Conservation (phyloP, 78 protist genomes). For the Isochrysis galbana region DNA sequence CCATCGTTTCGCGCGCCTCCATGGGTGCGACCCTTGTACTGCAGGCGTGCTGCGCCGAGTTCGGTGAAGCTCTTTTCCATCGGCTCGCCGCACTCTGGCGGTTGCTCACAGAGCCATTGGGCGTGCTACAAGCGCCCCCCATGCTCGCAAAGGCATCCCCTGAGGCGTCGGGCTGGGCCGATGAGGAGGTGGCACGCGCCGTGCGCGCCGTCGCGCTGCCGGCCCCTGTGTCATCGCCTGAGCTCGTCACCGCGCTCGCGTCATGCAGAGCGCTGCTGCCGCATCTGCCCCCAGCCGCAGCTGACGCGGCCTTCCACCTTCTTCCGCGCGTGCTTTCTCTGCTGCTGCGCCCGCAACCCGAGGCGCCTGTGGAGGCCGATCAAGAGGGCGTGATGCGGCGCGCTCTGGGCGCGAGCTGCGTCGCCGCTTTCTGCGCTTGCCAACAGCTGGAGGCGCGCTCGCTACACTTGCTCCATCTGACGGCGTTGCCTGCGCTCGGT, state of each 20-base stretch:
- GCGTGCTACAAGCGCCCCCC: too few species aligned
- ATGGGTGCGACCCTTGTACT: not conserved
- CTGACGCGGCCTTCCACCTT: not conserved
- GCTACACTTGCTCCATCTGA: not conserved
- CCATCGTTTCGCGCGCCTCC: not conserved
- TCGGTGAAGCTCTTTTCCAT: too few species aligned
- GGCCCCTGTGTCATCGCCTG: too few species aligned
- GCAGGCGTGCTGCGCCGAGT: not conserved
- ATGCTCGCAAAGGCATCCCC: too few species aligned
- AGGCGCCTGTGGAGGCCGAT: slow-evolving; percentile 45
- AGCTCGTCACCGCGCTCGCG: not conserved
- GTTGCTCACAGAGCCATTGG: too few species aligned
- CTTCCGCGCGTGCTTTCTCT: not conserved
- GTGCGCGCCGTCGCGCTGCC: too few species aligned
- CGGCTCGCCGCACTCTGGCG: too few species aligned
- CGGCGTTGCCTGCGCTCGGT: not conserved
- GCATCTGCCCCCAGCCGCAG: not conserved
- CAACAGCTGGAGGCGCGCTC: not conserved
- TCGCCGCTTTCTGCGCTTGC: not conserved
- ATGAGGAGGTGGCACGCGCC: too few species aligned
- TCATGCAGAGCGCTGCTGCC: not conserved
- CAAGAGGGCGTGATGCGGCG: not conserved
- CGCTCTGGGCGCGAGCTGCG: not conserved
- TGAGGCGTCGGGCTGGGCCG: too few species aligned
- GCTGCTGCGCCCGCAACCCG: not conserved